Conservation (phyloP, 768 basidiomycete genomes). For the Auricularia auricula-judae region DNA sequence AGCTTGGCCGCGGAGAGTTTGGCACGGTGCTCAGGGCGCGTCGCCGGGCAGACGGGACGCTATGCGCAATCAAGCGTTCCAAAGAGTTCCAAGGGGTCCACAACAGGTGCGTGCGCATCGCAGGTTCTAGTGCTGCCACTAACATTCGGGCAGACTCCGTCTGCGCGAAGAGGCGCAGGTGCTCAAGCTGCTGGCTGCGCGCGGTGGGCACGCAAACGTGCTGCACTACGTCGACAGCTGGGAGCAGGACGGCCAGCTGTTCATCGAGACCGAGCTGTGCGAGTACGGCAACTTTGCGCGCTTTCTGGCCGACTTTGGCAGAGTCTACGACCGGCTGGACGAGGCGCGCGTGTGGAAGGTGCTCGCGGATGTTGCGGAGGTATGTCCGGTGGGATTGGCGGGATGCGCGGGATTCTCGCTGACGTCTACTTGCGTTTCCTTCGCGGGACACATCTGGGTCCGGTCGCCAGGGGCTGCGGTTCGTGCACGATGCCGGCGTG, state of each 20-base stretch:
- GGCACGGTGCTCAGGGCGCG: constrained; percentile 83
- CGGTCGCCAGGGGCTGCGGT: constrained; percentile 56
- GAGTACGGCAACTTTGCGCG: constrained; percentile 82
- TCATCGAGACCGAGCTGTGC: constrained; percentile 91
- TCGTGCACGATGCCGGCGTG: constrained; percentile 81
- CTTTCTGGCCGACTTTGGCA: constrained; percentile 89
- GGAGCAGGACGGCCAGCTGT: constrained; percentile 84
- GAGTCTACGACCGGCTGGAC: constrained; percentile 70
- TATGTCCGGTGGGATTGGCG: constrained; percentile 20
- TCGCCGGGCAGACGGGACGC: constrained; percentile 38
- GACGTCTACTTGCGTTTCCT: constrained; percentile 17
- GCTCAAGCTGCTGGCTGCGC: constrained; percentile 57
- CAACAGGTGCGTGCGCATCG: constrained; percentile 54
- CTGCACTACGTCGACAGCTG: constrained; percentile 87
- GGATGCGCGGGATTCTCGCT: not conserved
- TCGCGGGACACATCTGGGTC: constrained; percentile 18
- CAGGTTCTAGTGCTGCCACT: constrained; percentile 11
- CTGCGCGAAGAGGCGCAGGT: constrained; percentile 92
- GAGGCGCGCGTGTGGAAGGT: constrained; percentile 96
- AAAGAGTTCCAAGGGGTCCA: constrained; percentile 84
- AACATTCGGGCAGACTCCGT: constrained; percentile 43
- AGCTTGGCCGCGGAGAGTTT: constrained; percentile 86
- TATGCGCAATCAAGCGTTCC: constrained; percentile 90
- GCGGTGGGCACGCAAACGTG: constrained; percentile 46
- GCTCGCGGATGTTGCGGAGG: constrained; percentile 77